These are phyloP conservation scores for Mycosarcoma maydis DNA, from an alignment of 1,284 basidiomycete species.

Conservation along the genomic window DNA sequence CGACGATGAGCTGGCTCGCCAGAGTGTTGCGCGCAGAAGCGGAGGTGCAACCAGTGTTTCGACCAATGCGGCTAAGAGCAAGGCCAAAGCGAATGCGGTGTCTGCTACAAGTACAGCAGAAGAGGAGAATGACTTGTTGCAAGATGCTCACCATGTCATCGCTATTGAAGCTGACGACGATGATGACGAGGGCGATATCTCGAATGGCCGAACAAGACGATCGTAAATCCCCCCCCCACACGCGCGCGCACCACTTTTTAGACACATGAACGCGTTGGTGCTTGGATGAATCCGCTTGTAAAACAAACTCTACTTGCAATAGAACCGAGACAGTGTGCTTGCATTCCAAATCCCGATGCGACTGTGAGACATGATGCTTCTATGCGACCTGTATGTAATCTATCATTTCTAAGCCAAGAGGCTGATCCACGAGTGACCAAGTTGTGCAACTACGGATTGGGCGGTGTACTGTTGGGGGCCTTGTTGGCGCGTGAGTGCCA, in stretches of 20 bases:
- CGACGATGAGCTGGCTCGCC: not conserved
- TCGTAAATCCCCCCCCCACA: too few relatives aligned
- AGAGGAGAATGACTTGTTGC: conserved; percentile 14
- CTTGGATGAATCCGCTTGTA: too few relatives aligned
- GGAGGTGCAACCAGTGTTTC: not conserved
- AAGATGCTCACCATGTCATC: conserved; percentile 32
- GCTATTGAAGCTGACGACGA: conserved; percentile 48
- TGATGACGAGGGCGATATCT: conserved; percentile 35
- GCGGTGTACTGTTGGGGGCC: conserved; percentile 2
- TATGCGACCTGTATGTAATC: too few relatives aligned
- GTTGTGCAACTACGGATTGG: conserved; percentile 14
- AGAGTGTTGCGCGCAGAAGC: not conserved
- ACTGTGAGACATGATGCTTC: too few relatives aligned
- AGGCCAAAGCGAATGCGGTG: conserved; percentile 5
- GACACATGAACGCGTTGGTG: too few relatives aligned
- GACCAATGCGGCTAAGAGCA: too few relatives aligned
- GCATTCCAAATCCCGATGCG: too few relatives aligned
- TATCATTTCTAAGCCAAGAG: not conserved
- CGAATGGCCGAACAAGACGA: conserved; percentile 15
- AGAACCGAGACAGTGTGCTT: too few relatives aligned
- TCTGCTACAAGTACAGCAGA: not conserved
- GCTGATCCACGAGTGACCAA: not conserved
- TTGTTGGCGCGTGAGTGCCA: not conserved
- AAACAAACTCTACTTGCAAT: too few relatives aligned
- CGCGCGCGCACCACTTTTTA: too few relatives aligned